A percentile compares a stretch with the other conserved stretches of the same genome.
Evolutionary conservation across 2,329 filamentous ascomycete genomes (phyloP).

Genomic region (Cladophialophora carrionii): DNA sequence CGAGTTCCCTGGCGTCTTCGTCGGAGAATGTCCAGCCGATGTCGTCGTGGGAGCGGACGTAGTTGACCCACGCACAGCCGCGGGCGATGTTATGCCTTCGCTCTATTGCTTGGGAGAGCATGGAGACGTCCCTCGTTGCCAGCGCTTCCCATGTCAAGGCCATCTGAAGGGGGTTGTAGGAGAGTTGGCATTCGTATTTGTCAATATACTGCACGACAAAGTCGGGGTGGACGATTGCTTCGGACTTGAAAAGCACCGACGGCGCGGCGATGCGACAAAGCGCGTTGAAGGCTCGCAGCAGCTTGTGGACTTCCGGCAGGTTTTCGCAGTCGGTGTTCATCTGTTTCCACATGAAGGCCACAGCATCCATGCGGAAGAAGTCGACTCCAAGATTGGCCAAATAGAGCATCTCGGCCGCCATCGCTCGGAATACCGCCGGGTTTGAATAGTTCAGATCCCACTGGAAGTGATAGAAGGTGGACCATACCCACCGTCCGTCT

Average conservation of each 20-base stretch:
- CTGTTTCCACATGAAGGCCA: conserved; percentile 39
- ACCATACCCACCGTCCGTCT: conserved; percentile 37
- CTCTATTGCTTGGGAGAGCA: conserved; percentile 37
- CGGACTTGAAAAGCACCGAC: conserved; percentile 37
- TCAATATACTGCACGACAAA: conserved; percentile 38
- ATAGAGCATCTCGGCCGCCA: conserved; percentile 38
- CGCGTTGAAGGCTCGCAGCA: conserved; percentile 37
- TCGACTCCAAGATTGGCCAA: conserved; percentile 37
- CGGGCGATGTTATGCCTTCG: conserved; percentile 36
- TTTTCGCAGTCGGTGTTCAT: conserved; percentile 39
- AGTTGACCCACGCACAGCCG: conserved; percentile 38
- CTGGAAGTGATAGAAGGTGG: conserved; percentile 38
- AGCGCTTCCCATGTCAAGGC: conserved; percentile 37
- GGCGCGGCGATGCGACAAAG: conserved; percentile 36
- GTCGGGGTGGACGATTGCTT: conserved; percentile 38
- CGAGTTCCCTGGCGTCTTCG: conserved; percentile 35
- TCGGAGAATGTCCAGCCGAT: conserved; percentile 38
- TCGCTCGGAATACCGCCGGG: conserved; percentile 35
- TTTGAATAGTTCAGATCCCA: conserved; percentile 39
- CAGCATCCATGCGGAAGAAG: conserved; percentile 38
- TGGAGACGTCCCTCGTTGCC: conserved; percentile 34
- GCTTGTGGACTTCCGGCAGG: conserved; percentile 37
- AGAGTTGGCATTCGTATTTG: conserved; percentile 36
- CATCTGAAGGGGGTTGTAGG: conserved; percentile 38
- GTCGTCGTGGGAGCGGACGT: conserved; percentile 37